Base-by-base conservation (phyloP, 257 asterid species). In the Salvia miltiorrhiza region DNA sequence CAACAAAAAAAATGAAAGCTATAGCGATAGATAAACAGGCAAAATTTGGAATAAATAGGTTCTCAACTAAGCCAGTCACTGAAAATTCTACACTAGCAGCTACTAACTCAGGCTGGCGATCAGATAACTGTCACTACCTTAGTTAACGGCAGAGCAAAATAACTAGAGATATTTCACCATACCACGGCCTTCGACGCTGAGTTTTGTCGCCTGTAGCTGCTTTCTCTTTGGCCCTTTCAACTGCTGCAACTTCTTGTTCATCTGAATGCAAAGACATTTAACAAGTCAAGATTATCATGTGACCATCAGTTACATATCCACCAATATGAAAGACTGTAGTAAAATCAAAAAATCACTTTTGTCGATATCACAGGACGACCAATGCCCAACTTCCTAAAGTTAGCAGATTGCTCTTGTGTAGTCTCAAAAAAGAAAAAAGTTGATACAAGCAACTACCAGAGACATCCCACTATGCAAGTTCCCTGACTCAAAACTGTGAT, bases 131-230 rank as follows among this genome's bases (percentile, higher is more conserved):
- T 41, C 17, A 14, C 35, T 30, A 48, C 17, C 63, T 10, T 21
- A 49, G 48, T 26, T 55, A 53, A 0, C n/a, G 52, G 47, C 65
- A 17, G 67, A 56, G 49, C 65, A 59, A 64, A 56, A 23, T 7
- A 32, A n/a, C 75, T 77, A 93, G 53, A 93, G 86, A 75, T 93
- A 93, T 73, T 93, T 93, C 53, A 90, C 84, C 98, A 93, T 93
- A 63, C 96, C 96, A 39, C 98, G 96, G 14, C 97, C 98, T 84
- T 90, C 97, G 77, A 81, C 96, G 2, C 96, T 93, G 58, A 90
- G 88, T 70, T 87, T 90, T 13, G 97, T 84, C 13, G 97, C 97
- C 83, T 93, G 99, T 24, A 93, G 88, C 60, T 87, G 87, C 92
- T 80, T 90, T 71, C 82, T 79, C 79, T 90, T 90, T 4, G 95